A percentile compares a stretch with the other conserved stretches of the same genome.
Evolutionary conservation across 2,329 filamentous ascomycete species (phyloP).

Genomic region (Pestalotiopsis sp.): DNA sequence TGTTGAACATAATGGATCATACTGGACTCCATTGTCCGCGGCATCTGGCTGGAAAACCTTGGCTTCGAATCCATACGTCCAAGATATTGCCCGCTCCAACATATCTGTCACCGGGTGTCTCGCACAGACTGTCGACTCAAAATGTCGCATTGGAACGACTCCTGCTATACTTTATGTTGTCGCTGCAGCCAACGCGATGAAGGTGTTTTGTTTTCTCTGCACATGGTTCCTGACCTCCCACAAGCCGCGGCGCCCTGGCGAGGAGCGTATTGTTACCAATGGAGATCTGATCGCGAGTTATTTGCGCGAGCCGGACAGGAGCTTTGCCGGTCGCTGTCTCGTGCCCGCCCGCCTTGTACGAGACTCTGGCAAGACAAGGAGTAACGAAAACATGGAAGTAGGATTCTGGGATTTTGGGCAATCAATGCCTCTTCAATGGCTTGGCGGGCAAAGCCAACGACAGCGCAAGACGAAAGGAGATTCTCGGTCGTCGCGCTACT

Average conservation of each 20-base stretch:
- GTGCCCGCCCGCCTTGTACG: neutral
- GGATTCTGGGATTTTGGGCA: constrained; percentile 8
- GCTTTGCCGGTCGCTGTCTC: constrained; percentile 11
- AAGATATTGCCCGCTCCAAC: constrained; percentile 3
- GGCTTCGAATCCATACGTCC: constrained; percentile 1
- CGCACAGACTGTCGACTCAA: neutral
- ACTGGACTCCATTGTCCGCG: constrained; percentile 5
- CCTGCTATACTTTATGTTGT: constrained; percentile 7
- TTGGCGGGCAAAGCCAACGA: neutral
- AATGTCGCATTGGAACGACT: neutral
- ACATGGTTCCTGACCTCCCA: constrained; percentile 1
- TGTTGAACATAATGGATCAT: neutral
- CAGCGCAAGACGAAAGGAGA: neutral
- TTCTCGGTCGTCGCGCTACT: neutral
- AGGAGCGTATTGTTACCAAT: constrained; percentile 12
- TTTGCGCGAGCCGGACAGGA: constrained; percentile 7
- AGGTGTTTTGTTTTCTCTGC: constrained; percentile 8
- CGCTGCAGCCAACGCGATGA: constrained; percentile 6
- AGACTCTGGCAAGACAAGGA: neutral
- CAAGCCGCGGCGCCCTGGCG: neutral
- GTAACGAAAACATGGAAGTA: neutral
- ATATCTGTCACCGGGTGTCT: constrained; percentile 5
- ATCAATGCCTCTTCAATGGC: constrained; percentile 8
- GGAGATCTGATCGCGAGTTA: constrained; percentile 13
- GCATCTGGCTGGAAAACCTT: neutral